Conservation (phyloP, 108 stramenopile species). For the Nitzschia sp. region DNA sequence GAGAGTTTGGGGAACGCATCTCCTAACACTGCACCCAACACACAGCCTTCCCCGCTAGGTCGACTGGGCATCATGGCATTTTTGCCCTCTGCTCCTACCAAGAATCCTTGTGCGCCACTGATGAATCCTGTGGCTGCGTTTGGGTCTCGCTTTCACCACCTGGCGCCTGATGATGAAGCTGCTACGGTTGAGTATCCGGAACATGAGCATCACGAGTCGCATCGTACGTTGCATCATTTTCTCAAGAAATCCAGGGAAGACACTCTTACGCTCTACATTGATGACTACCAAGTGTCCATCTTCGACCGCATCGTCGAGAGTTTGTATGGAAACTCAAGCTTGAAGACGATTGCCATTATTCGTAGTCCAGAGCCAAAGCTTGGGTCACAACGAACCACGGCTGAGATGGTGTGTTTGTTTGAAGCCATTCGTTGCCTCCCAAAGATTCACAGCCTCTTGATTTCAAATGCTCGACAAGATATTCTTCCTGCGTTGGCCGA, state of each 20-base stretch:
- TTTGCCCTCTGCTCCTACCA: neutral
- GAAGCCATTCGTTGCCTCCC: conserved; percentile 7
- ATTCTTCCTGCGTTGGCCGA: conserved; percentile 6
- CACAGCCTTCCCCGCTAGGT: no score
- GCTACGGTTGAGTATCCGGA: no score
- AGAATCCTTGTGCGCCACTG: neutral
- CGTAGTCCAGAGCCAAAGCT: neutral
- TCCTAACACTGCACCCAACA: no score
- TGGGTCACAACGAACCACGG: conserved; percentile 1
- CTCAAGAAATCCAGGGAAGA: neutral
- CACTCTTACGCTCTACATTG: conserved; percentile 17
- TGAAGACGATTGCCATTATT: neutral
- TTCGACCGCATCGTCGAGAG: conserved; percentile 20
- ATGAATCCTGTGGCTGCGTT: no score
- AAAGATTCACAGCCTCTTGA: conserved; percentile 1
- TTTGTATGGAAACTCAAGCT: neutral
- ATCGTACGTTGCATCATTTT: conserved; percentile 1
- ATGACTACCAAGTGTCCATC: conserved; percentile 23
- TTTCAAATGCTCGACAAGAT: conserved; percentile 8
- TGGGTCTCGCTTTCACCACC: no score
- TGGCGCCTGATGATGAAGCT: no score
- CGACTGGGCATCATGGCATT: no score
- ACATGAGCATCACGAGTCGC: neutral
- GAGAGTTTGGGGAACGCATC: no score
- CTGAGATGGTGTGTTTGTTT: conserved; percentile 20